Conservation (phyloP, 768 basidiomycete species). For the Boletus pseudo-olivaceus region DNA sequence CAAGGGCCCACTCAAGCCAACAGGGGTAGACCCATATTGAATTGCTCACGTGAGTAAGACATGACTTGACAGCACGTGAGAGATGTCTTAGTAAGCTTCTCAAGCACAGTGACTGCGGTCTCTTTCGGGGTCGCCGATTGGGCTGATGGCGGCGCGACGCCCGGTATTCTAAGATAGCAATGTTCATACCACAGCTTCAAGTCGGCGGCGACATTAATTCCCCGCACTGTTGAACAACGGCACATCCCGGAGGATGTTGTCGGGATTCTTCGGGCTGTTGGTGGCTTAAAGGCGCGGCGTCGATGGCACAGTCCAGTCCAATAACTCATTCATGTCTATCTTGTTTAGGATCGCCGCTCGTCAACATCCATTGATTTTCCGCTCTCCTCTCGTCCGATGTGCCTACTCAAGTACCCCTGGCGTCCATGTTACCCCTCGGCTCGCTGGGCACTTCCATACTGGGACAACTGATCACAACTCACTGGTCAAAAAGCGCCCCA, state of each 20-base stretch:
- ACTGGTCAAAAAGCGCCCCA: slow-evolving; percentile 21
- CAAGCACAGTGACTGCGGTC: no score
- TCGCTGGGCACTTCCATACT: slow-evolving; percentile 22
- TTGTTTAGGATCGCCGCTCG: slow-evolving; percentile 12
- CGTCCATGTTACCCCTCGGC: not conserved
- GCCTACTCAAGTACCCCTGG: slow-evolving; percentile 2
- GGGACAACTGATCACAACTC: slow-evolving; percentile 21
- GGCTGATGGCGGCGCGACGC: not conserved
- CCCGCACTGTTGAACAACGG: slow-evolving; percentile 4
- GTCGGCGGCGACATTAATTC: not conserved
- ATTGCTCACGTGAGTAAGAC: not conserved
- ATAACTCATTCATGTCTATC: slow-evolving; percentile 11
- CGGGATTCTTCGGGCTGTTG: slow-evolving; percentile 23
- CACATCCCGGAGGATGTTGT: slow-evolving; percentile 17
- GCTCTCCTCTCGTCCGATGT: slow-evolving; percentile 10
- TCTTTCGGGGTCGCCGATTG: not conserved
- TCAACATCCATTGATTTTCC: slow-evolving; percentile 3
- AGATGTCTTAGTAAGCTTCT: not conserved
- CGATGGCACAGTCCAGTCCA: not conserved
- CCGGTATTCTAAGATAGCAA: not conserved
- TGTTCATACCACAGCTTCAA: not conserved
- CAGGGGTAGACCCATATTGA: slow-evolving; percentile 3
- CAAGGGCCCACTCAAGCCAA: not conserved
- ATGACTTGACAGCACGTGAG: slow-evolving; percentile 1
- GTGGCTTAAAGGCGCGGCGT: slow-evolving; percentile 20